phyloP scores from a whole-genome alignment of 2,329 filamentous ascomycete species.

The Pseudogymnoascus destructans region DNA sequence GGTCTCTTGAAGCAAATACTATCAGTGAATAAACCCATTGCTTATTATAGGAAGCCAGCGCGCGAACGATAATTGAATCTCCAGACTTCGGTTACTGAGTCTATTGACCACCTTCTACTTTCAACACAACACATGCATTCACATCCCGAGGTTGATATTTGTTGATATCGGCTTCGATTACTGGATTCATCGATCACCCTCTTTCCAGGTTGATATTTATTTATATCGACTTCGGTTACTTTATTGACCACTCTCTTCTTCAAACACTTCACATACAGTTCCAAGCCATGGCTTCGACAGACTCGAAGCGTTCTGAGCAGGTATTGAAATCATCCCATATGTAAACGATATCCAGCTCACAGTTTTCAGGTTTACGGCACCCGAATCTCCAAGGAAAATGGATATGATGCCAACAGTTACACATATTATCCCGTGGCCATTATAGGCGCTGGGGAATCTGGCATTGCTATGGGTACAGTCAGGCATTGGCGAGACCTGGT shows the following conservation, averaged over 20 bases:
- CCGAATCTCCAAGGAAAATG: constrained; percentile 29
- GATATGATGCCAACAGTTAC: constrained; percentile 29
- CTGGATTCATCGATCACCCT: not conserved
- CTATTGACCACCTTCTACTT: not conserved
- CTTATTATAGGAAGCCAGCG: not conserved
- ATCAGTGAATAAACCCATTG: not conserved
- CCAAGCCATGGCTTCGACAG: not conserved
- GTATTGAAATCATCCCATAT: not conserved
- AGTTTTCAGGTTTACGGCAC: constrained; percentile 20
- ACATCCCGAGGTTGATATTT: not conserved
- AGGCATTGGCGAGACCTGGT: constrained; percentile 47
- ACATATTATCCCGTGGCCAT: constrained; percentile 39
- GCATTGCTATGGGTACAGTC: constrained; percentile 44
- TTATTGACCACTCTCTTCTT: not conserved
- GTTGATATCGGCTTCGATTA: not conserved
- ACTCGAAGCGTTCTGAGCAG: not conserved
- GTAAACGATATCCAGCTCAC: not conserved
- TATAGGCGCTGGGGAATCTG: constrained; percentile 45
- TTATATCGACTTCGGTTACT: not conserved
- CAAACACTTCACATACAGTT: not conserved
- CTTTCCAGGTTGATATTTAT: not conserved
- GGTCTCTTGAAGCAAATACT: not conserved
- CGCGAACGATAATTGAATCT: not conserved
- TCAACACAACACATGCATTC: not conserved
- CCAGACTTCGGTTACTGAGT: not conserved